These are phyloP conservation scores for Micromonas commoda DNA, from an alignment of 139 green algal species.

Conservation along the genomic window DNA sequence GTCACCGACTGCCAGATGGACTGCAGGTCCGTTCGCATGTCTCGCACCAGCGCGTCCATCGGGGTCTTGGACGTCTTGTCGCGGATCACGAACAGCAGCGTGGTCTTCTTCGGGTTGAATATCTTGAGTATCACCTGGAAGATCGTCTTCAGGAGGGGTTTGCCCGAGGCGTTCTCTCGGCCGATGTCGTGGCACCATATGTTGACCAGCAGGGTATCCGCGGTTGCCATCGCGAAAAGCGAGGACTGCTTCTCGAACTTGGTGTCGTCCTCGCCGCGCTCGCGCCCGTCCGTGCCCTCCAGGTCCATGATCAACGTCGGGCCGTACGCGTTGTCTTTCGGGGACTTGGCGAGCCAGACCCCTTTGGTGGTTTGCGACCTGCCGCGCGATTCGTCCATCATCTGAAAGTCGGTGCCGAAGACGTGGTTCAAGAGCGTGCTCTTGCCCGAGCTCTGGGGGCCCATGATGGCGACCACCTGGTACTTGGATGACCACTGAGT, in stretches of 20 bases:
- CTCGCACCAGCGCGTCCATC: constrained; percentile 44
- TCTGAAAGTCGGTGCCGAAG: constrained; percentile 77
- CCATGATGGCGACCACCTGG: constrained; percentile 91
- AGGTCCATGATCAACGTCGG: constrained; percentile 88
- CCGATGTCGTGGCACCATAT: constrained; percentile 98
- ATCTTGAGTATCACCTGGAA: constrained; percentile 96
- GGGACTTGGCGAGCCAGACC: constrained; percentile 38
- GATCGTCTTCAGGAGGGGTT: constrained; percentile 95
- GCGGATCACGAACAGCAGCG: constrained; percentile 96
- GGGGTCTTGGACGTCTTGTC: constrained; percentile 87
- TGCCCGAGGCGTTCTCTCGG: constrained; percentile 86
- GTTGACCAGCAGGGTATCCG: constrained; percentile 95
- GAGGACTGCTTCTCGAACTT: constrained; percentile 94
- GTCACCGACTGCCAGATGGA: constrained; percentile 81
- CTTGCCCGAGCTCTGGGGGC: constrained; percentile 81
- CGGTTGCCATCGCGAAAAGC: constrained; percentile 88
- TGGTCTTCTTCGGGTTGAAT: constrained; percentile 68
- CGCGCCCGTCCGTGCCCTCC: constrained; percentile 62
- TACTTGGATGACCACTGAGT: no score
- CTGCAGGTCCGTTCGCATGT: neutral
- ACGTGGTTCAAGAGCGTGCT: constrained; percentile 47
- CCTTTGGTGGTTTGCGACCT: constrained; percentile 39
- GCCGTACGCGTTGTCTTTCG: neutral
- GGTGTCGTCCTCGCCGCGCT: constrained; percentile 95
- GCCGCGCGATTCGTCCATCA: constrained; percentile 90